Conservation (phyloP, 2,329 filamentous ascomycete genomes). For the Fusarium praegraminearum region DNA sequence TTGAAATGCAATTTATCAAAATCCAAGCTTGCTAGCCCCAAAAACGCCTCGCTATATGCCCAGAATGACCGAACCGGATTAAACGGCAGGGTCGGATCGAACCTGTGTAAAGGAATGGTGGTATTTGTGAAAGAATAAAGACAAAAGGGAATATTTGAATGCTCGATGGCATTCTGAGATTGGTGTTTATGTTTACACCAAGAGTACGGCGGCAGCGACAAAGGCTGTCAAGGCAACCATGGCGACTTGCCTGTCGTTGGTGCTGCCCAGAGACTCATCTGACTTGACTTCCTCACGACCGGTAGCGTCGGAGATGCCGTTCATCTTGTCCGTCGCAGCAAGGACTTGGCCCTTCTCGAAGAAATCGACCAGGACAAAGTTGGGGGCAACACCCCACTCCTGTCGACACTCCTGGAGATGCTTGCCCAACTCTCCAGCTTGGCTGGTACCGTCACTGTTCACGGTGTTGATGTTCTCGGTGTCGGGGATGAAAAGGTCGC, state of each 20-base stretch:
- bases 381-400: conserved; percentile 73
- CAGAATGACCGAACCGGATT: conserved; percentile 30
- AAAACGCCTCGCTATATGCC: conserved; percentile 46
- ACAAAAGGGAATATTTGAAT: conserved; percentile 20
- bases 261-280: conserved; percentile 35
- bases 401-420: conserved; percentile 66
- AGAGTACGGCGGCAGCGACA: conserved; percentile 56
- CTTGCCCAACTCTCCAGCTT: conserved; percentile 65
- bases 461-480: conserved; percentile 70
- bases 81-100: conserved; percentile 23
- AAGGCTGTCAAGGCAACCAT: conserved; percentile 59
- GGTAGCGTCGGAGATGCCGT: conserved; percentile 61
- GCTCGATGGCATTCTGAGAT: neutral
- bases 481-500: conserved; percentile 67
- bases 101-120: conserved; percentile 24
- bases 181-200: conserved; percentile 45
- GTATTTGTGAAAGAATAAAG: conserved; percentile 22
- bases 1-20: conserved; percentile 11
- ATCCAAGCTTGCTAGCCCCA: conserved; percentile 29
- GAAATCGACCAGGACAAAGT: conserved; percentile 83
- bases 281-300: conserved; percentile 51
- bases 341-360: conserved; percentile 79
- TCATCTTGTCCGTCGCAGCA: conserved; percentile 75
- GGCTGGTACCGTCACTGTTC: conserved; percentile 70
- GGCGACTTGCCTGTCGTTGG: conserved; percentile 44